Base-by-base conservation (phyloP, 495 filamentous ascomycete species). In the Aspergillus mulundensis region DNA sequence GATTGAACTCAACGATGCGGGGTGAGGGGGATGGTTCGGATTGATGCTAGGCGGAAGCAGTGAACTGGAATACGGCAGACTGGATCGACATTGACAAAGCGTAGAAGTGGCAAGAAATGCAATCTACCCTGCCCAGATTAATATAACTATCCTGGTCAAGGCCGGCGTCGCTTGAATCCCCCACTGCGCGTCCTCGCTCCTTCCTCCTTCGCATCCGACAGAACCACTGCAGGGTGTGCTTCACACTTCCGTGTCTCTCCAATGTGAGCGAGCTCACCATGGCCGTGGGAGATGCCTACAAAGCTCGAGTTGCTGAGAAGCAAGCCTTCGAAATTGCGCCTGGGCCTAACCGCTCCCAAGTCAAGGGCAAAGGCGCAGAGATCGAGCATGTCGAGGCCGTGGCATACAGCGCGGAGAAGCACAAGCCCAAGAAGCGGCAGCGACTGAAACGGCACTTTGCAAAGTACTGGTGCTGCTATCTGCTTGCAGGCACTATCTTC, bases 391-490 rank as follows among this genome's bases (percentile, higher is more conserved):
- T 62, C 25, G 60, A 62, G 20, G 41, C 54, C 8, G 34, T 58
- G 25, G 28, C 28, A 30, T 5, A 10, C 28, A 24, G 41, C 0
- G 47, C 23, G 5, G 24, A 12, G 24, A n/a, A 28, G 25, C 36
- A 54, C 20, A 54, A 50, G 28, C 46, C 41, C 7, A 32, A 23
- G 23, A 51, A 47, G 12, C 45, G 48, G 15, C 39, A 54, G 44
- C 50, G 50, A 32, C 19, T 48, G 6, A 55, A 56, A 53, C 24
- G 34, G 7, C 74, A 78, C 42, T 70, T 64, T 42, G 61, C 67
- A 14, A 64, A 68, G n/a, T 78, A 76, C 56, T 74, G 73, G 67
- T 72, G 68, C 59, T 71, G 67, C 56, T 76, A 77, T 59, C 41
- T 75, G 0, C 61, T 76, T 21, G 74, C 59, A 16, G 41, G 24